Evolutionary conservation across 495 filamentous ascomycete species (phyloP).

Genomic region (Hypoxylon cercidicola): DNA sequence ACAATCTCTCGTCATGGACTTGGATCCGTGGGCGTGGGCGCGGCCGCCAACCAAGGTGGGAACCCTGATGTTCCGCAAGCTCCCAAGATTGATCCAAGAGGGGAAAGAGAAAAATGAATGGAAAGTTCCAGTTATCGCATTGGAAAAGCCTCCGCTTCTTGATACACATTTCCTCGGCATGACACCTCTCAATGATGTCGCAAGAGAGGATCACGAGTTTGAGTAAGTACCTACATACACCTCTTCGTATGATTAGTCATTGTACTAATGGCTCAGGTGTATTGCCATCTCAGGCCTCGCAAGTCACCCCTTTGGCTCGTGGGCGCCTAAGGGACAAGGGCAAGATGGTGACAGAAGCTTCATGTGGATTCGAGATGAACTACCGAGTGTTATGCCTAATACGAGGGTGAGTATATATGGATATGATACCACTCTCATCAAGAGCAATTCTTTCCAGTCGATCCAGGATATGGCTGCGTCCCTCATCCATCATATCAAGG

Average conservation of each 20-base stretch:
- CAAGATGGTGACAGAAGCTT: constrained; percentile 23
- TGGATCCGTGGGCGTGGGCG: constrained; percentile 12
- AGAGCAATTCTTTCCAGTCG: constrained; percentile 16
- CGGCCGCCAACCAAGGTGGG: constrained; percentile 15
- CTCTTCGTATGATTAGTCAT: neutral
- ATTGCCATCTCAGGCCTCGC: constrained; percentile 41
- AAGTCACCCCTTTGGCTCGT: constrained; percentile 41
- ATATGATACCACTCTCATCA: constrained; percentile 21
- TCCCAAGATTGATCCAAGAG: constrained; percentile 4
- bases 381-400: constrained; percentile 9
- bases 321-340: constrained; percentile 36
- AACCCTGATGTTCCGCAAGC: constrained; percentile 13
- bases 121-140: constrained; percentile 2
- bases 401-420: constrained; percentile 25
- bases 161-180: constrained; percentile 25
- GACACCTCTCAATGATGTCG: constrained; percentile 22
- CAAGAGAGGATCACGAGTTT: constrained; percentile 1
- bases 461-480: constrained; percentile 14
- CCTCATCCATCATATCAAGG: constrained; percentile 11
- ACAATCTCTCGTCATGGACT: constrained; percentile 12
- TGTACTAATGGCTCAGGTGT: constrained; percentile 13
- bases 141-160: constrained; percentile 17
- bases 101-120: neutral
- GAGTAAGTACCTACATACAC: neutral
- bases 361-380: constrained; percentile 33